Conservation (phyloP, 305 asterid species). For the Fraxinus baroniana region DNA sequence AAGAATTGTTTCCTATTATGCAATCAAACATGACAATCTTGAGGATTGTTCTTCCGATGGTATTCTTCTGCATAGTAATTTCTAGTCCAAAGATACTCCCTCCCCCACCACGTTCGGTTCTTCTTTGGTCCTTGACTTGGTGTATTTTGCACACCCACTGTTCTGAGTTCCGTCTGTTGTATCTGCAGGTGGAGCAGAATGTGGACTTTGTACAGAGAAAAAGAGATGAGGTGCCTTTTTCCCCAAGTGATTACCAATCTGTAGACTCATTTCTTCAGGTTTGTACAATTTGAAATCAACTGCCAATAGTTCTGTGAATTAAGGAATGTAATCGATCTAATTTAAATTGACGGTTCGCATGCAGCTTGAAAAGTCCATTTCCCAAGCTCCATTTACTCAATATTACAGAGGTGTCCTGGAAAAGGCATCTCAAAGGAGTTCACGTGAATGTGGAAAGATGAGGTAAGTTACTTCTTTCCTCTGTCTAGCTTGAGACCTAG, state of each 20-base stretch:
- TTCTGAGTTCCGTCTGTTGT: constrained; percentile 22
- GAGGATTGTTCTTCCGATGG: not conserved
- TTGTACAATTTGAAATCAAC: constrained; percentile 18
- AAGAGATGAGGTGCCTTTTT: constrained; percentile 83
- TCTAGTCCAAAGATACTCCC: not conserved
- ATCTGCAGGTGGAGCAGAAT: constrained; percentile 78
- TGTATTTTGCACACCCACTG: constrained; percentile 1
- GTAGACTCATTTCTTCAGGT: constrained; percentile 90
- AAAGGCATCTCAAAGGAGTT: constrained; percentile 60
- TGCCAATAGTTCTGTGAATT: not conserved
- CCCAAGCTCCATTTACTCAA: constrained; percentile 65
- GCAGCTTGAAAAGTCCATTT: constrained; percentile 75
- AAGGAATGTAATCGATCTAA: constrained; percentile 12
- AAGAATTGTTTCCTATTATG: not conserved
- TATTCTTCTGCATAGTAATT: not conserved
- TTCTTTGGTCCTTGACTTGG: not conserved
- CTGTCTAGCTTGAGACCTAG: not conserved
- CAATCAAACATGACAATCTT: not conserved
- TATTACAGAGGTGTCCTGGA: constrained; percentile 73
- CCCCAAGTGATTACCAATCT: constrained; percentile 80
- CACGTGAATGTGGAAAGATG: constrained; percentile 32
- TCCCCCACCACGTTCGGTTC: not conserved
- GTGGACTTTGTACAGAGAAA: constrained; percentile 74
- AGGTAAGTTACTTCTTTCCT: constrained; percentile 38
- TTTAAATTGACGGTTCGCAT: constrained; percentile 19